A percentile compares a stretch with the other conserved stretches of the same genome.
These are phyloP conservation scores for Kluyveromyces starmeri DNA, from an alignment of 805 yeast genomes.

Conservation along the genomic window DNA sequence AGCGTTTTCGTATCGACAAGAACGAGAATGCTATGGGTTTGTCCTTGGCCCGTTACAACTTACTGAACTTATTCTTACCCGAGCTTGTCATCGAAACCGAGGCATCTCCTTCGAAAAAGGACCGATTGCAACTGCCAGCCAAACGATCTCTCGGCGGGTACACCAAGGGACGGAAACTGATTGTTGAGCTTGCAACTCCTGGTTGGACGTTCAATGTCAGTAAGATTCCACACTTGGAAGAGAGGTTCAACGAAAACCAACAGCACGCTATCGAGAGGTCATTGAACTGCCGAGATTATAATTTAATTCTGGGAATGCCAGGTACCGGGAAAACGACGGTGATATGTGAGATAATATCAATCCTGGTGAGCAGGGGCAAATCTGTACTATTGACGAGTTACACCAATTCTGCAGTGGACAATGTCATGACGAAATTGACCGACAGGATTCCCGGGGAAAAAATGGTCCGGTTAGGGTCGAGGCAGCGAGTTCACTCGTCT, in stretches of 20 bases:
- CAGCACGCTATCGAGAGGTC: slow-evolving; percentile 56
- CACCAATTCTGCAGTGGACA: slow-evolving; percentile 95
- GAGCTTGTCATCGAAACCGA: slow-evolving; percentile 10
- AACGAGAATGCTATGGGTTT: slow-evolving; percentile 71
- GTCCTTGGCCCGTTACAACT: slow-evolving; percentile 66
- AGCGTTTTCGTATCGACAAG: slow-evolving; percentile 59
- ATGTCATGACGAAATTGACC: slow-evolving; percentile 68
- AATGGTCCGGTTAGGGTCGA: slow-evolving; percentile 61
- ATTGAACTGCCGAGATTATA: slow-evolving; percentile 59
- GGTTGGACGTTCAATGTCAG: neutral
- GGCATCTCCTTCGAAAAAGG: neutral
- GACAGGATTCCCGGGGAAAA: slow-evolving; percentile 24
- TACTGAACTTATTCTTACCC: slow-evolving; percentile 55
- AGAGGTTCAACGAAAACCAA: slow-evolving; percentile 62
- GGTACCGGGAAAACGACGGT: slow-evolving; percentile 96
- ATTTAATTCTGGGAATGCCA: slow-evolving; percentile 91
- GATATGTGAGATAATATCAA: slow-evolving; percentile 63
- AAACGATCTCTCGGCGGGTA: slow-evolving; percentile 32
- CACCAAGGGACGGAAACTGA: slow-evolving; percentile 22
- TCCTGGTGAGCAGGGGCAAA: slow-evolving; percentile 48
- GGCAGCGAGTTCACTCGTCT: slow-evolving; percentile 51
- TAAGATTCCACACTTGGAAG: slow-evolving; percentile 1
- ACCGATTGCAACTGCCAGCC: slow-evolving; percentile 1
- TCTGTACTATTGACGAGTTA: slow-evolving; percentile 73
- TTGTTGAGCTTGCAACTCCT: slow-evolving; percentile 23